phyloP scores from a whole-genome alignment of 306 rosid species.

The Hippophae gyantsensis region DNA sequence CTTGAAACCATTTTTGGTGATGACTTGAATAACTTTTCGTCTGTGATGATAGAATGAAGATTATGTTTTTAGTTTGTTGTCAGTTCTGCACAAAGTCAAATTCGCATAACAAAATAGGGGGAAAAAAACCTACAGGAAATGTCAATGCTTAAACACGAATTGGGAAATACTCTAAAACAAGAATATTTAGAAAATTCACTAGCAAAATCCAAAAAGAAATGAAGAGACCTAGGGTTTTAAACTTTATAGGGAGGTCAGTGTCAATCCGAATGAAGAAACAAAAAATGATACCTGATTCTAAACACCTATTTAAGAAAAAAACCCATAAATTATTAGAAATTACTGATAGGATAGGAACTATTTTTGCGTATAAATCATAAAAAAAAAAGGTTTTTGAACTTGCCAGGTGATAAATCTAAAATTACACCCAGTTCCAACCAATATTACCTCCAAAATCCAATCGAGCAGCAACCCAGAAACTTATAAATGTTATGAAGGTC shows the following conservation, averaged over 20 bases:
- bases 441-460: constrained; percentile 19
- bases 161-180: too few species aligned
- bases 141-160: too few species aligned
- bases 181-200: too few species aligned
- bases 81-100: constrained; percentile 13
- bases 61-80: constrained; percentile 20
- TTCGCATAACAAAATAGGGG: constrained; percentile 11
- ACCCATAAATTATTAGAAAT: neutral
- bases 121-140: too few species aligned
- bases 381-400: constrained; percentile 1
- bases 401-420: constrained; percentile 15
- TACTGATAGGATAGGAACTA: neutral
- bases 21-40: neutral
- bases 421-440: neutral
- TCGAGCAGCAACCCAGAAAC: constrained; percentile 20
- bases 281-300: neutral
- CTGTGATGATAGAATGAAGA: constrained; percentile 17
- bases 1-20: constrained; percentile 55
- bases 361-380: neutral
- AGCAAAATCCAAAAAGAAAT: too few species aligned
- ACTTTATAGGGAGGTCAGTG: too few species aligned
- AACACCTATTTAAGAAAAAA: constrained; percentile 1
- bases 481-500: constrained; percentile 14
- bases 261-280: neutral
- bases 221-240: too few species aligned